Conservation (phyloP, 345 rosid species). For the Nephelium lappaceum region DNA sequence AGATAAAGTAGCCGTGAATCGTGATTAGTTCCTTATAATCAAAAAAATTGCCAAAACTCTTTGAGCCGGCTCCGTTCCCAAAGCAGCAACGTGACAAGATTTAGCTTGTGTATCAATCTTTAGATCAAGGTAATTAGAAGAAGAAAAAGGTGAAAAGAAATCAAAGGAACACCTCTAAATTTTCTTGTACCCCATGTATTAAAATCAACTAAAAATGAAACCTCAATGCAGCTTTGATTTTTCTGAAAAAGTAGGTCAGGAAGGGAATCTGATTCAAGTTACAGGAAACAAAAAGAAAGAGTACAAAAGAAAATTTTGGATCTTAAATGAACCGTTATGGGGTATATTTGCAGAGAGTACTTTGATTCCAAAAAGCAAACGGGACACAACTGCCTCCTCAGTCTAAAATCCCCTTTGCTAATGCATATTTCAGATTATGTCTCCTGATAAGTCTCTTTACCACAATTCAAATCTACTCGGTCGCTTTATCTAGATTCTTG, state of each 20-base stretch:
- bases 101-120: not conserved
- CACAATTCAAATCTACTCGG: conserved; percentile 10
- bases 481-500: not conserved
- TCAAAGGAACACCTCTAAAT: not conserved
- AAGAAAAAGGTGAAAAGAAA: not conserved
- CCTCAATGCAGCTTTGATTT: not conserved
- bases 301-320: not conserved
- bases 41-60: not conserved
- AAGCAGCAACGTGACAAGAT: not conserved
- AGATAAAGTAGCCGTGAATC: too few relatives aligned
- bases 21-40: too few relatives aligned
- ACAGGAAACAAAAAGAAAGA: not conserved
- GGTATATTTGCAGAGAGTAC: too few relatives aligned
- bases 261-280: conserved; percentile 5
- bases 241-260: not conserved
- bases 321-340: conserved; percentile 19
- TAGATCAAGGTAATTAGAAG: not conserved
- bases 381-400: not conserved
- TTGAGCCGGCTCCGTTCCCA: too few relatives aligned
- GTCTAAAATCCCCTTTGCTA: conserved; percentile 17
- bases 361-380: not conserved
- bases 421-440: conserved; percentile 14
- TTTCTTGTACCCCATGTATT: not conserved
- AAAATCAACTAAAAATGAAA: not conserved
- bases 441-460: conserved; percentile 4